Evolutionary conservation across 352 stramenopile genomes (phyloP).

Genomic region (Globisporangium paroecandrum): DNA sequence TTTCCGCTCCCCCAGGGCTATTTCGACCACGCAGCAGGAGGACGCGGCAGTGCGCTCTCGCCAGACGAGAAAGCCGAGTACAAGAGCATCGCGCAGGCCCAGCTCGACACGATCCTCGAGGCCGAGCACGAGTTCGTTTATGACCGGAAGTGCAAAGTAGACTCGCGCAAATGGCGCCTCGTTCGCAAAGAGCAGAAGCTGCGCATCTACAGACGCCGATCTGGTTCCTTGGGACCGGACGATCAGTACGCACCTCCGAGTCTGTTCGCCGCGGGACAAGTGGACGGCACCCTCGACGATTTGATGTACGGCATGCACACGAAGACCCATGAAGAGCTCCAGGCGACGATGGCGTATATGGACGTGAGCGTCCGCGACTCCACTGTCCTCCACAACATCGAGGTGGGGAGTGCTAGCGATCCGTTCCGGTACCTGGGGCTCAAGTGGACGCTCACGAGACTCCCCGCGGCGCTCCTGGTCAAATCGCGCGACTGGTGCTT

Average conservation of each 20-base stretch:
- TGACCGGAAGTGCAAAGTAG: slow-evolving; percentile 25
- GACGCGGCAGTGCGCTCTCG: slow-evolving; percentile 17
- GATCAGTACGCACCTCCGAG: slow-evolving; percentile 5
- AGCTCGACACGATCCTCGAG: slow-evolving; percentile 22
- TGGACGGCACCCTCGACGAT: slow-evolving; percentile 46
- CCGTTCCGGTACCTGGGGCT: slow-evolving; percentile 43
- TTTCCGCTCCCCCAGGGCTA: slow-evolving; percentile 23
- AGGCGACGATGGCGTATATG: slow-evolving; percentile 29
- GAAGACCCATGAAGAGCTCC: slow-evolving; percentile 30
- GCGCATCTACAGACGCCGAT: slow-evolving; percentile 33
- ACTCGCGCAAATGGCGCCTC: slow-evolving; percentile 41
- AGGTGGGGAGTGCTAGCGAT: slow-evolving; percentile 26
- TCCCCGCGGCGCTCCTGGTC: slow-evolving; percentile 19
- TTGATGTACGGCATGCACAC: slow-evolving; percentile 41
- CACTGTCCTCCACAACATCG: slow-evolving; percentile 34
- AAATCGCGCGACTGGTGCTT: slow-evolving; percentile 23
- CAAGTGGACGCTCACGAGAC: slow-evolving; percentile 44
- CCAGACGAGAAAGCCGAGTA: slow-evolving; percentile 33
- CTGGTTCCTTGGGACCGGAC: not conserved
- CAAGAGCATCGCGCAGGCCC: slow-evolving; percentile 21
- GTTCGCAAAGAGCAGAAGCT: slow-evolving; percentile 30
- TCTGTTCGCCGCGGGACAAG: slow-evolving; percentile 33
- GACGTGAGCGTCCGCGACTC: slow-evolving; percentile 30
- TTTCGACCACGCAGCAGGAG: slow-evolving; percentile 17
- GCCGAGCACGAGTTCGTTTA: slow-evolving; percentile 26